Base-by-base conservation (phyloP, 257 asterid genomes). In the Schizonepeta tenuifolia region DNA sequence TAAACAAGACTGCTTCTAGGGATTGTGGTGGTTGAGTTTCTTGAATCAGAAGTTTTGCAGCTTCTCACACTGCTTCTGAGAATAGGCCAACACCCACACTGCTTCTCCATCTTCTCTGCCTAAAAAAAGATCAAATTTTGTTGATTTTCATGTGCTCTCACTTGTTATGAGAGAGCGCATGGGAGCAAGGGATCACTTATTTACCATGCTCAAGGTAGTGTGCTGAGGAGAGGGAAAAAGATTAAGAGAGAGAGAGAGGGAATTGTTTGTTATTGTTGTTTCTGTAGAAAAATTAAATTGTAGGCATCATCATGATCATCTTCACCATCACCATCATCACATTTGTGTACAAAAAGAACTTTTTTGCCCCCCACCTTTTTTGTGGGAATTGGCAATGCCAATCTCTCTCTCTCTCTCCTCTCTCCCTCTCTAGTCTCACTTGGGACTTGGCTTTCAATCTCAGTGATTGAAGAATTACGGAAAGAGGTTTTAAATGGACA, bases 51-150 rank as follows among this genome's bases (percentile, higher is more conserved):
- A 50, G 80, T 51, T 17, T 75, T 87, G 70, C 89, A 87, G 64
- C 85, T 85, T 70, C 80, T 74, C 56, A 83, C 86, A 73, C 89
- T 82, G 67, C 84, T 77, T 75, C 86, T 87, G 9, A 93, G 84
- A 80, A 76, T 74, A 77, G 84, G 80, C 98, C 96, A 93, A 74
- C 96, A 93, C 26, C 98, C 97, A 82, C 97, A 91, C 72, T 83
- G 80, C 50, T 75, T 82, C 47, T 81, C 94, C 96, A 88, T 72
- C 14, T 24, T 31, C 58, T 47, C 69, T 67, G 69, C 61, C 75
- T 6, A 18, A 3, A 3, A 18, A 74, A n/a, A 59, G 49, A 62
- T 73, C 28, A 78, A 60, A 31, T 41, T 75, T 58, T 40, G 57
- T 65, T 66, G 70, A 71, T 66, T 53, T 78, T 9, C 82, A 78